phyloP scores from a whole-genome alignment of 1,284 basidiomycete species.

The Cutaneotrichosporon dermatis region DNA sequence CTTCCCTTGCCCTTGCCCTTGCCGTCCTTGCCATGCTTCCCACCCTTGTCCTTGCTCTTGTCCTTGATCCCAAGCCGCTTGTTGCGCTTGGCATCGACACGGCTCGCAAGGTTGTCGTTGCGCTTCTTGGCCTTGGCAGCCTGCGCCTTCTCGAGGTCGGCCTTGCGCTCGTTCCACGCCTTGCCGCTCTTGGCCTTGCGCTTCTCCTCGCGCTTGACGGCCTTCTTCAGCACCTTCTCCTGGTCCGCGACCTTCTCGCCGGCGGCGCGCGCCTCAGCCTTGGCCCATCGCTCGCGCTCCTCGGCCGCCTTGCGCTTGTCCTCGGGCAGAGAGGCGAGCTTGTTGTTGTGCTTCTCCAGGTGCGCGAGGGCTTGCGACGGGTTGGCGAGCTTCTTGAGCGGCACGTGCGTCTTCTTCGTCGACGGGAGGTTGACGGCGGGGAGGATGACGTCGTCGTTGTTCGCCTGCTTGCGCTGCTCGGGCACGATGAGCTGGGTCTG shows the following conservation, averaged over 20 bases:
- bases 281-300: constrained; percentile 78
- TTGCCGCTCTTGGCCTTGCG: constrained; percentile 75
- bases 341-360: constrained; percentile 66
- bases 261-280: constrained; percentile 74
- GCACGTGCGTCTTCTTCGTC: constrained; percentile 52
- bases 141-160: constrained; percentile 65
- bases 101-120: constrained; percentile 75
- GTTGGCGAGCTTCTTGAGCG: constrained; percentile 58
- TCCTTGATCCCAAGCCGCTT: constrained; percentile 62
- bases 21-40: background rate
- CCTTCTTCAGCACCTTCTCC: constrained; percentile 75
- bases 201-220: constrained; percentile 82
- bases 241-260: constrained; percentile 85
- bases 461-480: constrained; percentile 29
- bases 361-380: constrained; percentile 77
- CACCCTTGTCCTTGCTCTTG: constrained; percentile 41
- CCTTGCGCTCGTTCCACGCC: constrained; percentile 79
- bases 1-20: background rate
- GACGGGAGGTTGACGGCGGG: constrained; percentile 56
- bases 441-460: constrained; percentile 61
- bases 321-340: constrained; percentile 65
- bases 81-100: constrained; percentile 71
- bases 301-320: constrained; percentile 71
- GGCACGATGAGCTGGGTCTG: constrained; percentile 70
- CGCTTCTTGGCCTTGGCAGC: constrained; percentile 82